Evolutionary conservation across 73 alveolate genomes (phyloP), one percentile per base, ranked within the genome.

Genomic region (Paramecium pentaurelia): DNA sequence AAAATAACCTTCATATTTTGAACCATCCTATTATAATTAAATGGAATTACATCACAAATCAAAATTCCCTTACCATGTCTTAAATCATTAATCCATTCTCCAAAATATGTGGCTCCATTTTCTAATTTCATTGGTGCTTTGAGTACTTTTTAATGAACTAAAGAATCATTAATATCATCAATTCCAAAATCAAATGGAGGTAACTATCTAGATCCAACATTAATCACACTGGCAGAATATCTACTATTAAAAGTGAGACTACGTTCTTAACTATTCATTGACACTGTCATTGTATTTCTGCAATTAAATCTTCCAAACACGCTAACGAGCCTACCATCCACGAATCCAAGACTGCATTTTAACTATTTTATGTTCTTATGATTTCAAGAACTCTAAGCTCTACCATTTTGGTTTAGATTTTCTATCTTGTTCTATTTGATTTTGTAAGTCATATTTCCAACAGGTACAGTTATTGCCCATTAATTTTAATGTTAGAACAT

Each of bases 1-100:
- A 38, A 83, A 92, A 71, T 93, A 80, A 32, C 96, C 96, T 80
- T 93, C 96, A 77, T 92, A 93, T 77, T 71, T 93, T 18, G 94
- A 73, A 14, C 96, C 96, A 87, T 68, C 91, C 87, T 88, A 12
- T 42, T 16, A 16, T 22, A n/a, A 40, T 36, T 8, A 27, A 77
- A n/a, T 5, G 60, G 12, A 42, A 5, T 77, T 77, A 77, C 89
- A 25, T 64, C 95, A 89, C 94, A 86, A 38, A 85, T 86, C 86
- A 93, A 27, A 18, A 71, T 60, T 37, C 96, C 96, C 51, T 71
- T 73, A 5, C 95, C 95, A 86, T 93, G 86, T 25, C 86, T 70
- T 18, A 86, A 64, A 4, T 92, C 96, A 28, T 60, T 71, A 9
- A 84, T 71, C 95, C 95, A 93, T 90, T 93, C 96, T 4, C 95